phyloP scores from a whole-genome alignment of 305 asterid genomes.

The Withania somnifera region DNA sequence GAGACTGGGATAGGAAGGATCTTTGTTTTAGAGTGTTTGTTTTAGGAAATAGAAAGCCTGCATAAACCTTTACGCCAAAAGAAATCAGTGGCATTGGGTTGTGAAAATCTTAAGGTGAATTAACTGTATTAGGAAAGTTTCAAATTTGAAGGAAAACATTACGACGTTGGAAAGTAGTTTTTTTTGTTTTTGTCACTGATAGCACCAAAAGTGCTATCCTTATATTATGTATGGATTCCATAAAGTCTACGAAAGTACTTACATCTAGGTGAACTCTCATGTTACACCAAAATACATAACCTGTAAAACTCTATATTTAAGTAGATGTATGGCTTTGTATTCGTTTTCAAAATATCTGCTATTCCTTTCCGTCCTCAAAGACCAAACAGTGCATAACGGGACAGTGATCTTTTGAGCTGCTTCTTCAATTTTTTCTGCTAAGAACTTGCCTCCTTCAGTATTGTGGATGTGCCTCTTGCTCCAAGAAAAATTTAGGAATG shows the following conservation, averaged over 20 bases:
- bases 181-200: background rate
- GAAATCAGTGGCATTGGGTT: background rate
- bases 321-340: background rate
- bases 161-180: background rate
- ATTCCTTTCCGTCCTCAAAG: background rate
- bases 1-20: background rate
- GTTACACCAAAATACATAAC: background rate
- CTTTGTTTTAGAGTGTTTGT: background rate
- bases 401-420: background rate
- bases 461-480: background rate
- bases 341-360: background rate
- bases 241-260: background rate
- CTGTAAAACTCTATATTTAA: background rate
- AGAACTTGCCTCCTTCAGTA: background rate
- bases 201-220: background rate
- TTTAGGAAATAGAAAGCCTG: background rate
- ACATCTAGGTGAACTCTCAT: background rate
- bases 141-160: background rate
- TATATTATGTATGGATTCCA: background rate
- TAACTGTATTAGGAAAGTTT: background rate
- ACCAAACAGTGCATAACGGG: background rate
- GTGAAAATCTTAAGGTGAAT: background rate
- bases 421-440: background rate
- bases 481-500: background rate
- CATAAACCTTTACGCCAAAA: background rate